phyloP scores from a whole-genome alignment of 176 grass and related monocot genomes.

The Metroxylon sagu region DNA sequence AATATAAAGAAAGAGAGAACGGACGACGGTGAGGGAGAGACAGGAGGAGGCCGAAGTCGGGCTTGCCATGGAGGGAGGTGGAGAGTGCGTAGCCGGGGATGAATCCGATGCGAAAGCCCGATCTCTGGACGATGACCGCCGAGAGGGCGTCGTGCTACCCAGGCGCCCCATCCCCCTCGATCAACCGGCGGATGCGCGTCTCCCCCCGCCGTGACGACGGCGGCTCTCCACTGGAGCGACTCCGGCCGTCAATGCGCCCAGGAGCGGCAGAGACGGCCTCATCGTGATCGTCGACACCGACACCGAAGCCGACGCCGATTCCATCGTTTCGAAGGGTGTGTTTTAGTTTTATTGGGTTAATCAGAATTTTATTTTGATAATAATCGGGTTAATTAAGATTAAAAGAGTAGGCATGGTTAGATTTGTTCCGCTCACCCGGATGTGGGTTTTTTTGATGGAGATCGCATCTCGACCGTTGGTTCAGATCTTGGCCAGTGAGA shows the following conservation, averaged over 20 bases:
- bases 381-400: too few relatives aligned
- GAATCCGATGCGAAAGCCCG: conserved; percentile 29
- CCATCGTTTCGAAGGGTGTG: too few relatives aligned
- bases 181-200: conserved; percentile 24
- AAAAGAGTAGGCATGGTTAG: too few relatives aligned
- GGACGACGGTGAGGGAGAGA: neutral
- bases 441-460: too few relatives aligned
- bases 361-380: too few relatives aligned
- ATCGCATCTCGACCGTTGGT: too few relatives aligned
- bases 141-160: conserved; percentile 40
- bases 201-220: neutral
- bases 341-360: too few relatives aligned
- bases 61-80: conserved; percentile 30
- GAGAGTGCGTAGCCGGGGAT: conserved; percentile 39
- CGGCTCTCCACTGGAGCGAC: neutral
- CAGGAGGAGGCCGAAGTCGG: conserved; percentile 43
- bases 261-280: neutral
- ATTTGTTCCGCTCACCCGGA: too few relatives aligned
- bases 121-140: conserved; percentile 32
- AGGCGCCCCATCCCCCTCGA: conserved; percentile 33
- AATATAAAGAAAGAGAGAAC: neutral
- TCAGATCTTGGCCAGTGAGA: too few relatives aligned
- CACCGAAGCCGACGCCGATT: too few relatives aligned
- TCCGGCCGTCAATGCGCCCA: neutral
- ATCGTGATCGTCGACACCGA: neutral